These are phyloP conservation scores for Pyrenula aspistea DNA, from an alignment of 495 filamentous ascomycete genomes.

Conservation along the genomic window DNA sequence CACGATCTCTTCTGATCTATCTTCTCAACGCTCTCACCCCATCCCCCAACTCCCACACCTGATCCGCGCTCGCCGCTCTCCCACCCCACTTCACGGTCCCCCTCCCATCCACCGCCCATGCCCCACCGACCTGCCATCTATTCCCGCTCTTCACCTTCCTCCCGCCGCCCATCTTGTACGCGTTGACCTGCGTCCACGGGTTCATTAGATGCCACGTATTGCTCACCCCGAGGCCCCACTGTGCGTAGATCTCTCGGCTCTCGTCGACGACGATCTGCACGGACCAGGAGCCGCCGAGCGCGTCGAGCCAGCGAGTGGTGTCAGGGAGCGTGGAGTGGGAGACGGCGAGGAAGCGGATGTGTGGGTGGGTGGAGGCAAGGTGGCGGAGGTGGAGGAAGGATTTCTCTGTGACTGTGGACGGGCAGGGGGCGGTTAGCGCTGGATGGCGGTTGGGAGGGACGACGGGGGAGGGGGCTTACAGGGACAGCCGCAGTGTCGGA, in stretches of 20 bases:
- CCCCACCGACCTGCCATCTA: slow-evolving; percentile 43
- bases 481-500: slow-evolving; percentile 48
- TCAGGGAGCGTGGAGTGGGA: slow-evolving; percentile 35
- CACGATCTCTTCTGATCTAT: too few species aligned
- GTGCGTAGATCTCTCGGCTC: slow-evolving; percentile 32
- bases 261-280: slow-evolving; percentile 39
- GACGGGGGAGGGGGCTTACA: too few species aligned
- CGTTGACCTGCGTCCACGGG: slow-evolving; percentile 27
- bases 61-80: slow-evolving; percentile 25
- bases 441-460: too few species aligned
- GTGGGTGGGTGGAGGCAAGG: slow-evolving; percentile 26
- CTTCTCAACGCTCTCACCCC: slow-evolving; percentile 24
- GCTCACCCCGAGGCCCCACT: slow-evolving; percentile 38
- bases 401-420: slow-evolving; percentile 39
- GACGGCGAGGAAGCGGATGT: slow-evolving; percentile 40
- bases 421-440: too few species aligned
- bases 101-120: slow-evolving; percentile 35
- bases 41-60: slow-evolving; percentile 33
- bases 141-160: slow-evolving; percentile 36
- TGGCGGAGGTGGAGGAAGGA: slow-evolving; percentile 32
- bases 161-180: slow-evolving; percentile 34
- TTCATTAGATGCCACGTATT: slow-evolving; percentile 36
- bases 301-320: slow-evolving; percentile 38
- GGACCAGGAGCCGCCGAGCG: slow-evolving; percentile 38
- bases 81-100: slow-evolving; percentile 36